Evolutionary conservation across 106 monocot species (phyloP).

Genomic region (Dioscorea dumetorum): DNA sequence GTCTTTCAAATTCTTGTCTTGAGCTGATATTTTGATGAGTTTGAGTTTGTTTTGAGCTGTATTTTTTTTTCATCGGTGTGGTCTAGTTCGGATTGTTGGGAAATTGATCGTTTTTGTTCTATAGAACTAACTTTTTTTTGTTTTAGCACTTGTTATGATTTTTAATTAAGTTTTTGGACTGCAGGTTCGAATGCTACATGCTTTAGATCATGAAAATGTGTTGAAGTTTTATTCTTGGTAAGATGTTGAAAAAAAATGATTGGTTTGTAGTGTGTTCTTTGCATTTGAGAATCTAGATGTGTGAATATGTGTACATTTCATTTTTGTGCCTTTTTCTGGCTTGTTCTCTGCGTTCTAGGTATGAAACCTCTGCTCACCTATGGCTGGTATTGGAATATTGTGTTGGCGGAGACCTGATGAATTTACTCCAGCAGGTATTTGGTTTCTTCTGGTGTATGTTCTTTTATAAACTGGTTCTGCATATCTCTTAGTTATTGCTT

Average conservation of each 20-base stretch:
- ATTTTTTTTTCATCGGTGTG: not conserved
- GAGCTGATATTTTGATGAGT: too few species aligned
- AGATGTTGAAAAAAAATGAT: not conserved
- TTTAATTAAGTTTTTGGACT: not conserved
- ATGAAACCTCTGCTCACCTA: conserved; percentile 92
- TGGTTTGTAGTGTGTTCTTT: too few species aligned
- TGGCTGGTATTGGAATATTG: conserved; percentile 97
- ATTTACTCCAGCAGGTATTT: conserved; percentile 48
- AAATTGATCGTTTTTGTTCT: not conserved
- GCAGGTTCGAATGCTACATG: conserved; percentile 84
- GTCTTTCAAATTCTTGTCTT: too few species aligned
- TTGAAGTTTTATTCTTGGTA: conserved; percentile 90
- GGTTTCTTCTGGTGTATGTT: not conserved
- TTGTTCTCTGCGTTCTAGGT: conserved; percentile 34
- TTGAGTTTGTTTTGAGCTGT: not conserved
- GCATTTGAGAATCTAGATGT: not conserved
- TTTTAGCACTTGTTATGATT: not conserved
- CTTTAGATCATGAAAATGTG: conserved; percentile 71
- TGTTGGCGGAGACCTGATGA: conserved; percentile 90
- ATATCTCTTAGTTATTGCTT: not conserved
- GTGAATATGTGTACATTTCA: not conserved
- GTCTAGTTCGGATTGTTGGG: not conserved
- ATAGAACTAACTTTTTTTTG: not conserved
- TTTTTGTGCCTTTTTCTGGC: not conserved
- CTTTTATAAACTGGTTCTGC: not conserved